Conservation (phyloP, 495 filamentous ascomycete genomes). For the Hypoxylon lienhwacheense region DNA sequence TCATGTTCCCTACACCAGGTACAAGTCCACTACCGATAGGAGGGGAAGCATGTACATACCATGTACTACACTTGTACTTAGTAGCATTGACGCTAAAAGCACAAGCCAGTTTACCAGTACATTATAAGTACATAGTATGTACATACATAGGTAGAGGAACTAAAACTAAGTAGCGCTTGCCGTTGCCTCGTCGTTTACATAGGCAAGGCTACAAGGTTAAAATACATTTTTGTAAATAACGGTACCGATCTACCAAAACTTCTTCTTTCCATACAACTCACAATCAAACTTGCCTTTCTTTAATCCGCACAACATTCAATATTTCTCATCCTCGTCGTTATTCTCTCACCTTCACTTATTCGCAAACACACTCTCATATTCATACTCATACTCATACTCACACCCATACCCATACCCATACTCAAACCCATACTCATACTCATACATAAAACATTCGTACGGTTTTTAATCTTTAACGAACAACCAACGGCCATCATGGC, state of each 20-base stretch:
- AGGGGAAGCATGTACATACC: no score
- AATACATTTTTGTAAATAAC: conserved; percentile 21
- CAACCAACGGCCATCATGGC: conserved; percentile 62
- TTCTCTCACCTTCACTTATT: not conserved
- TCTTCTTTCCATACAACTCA: conserved; percentile 4
- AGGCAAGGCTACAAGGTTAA: conserved; percentile 17
- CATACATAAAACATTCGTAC: no score
- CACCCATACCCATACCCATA: no score
- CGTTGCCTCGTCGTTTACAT: conserved; percentile 30
- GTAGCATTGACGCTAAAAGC: no score
- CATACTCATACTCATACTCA: no score
- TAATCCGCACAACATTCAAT: not conserved
- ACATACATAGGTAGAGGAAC: conserved; percentile 17
- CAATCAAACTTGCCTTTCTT: conserved; percentile 8
- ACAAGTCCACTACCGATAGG: not conserved
- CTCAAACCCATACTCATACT: no score
- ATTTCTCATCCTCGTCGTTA: not conserved
- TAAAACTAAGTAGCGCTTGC: not conserved
- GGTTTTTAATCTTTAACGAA: conserved; percentile 9
- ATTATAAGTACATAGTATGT: no score
- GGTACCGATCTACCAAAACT: conserved; percentile 5
- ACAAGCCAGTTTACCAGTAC: no score
- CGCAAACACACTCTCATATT: not conserved
- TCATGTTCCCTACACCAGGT: not conserved
- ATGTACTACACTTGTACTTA: no score